Base-by-base conservation (phyloP, 2,329 filamentous ascomycete genomes). In the Cladosporium halotolerans region DNA sequence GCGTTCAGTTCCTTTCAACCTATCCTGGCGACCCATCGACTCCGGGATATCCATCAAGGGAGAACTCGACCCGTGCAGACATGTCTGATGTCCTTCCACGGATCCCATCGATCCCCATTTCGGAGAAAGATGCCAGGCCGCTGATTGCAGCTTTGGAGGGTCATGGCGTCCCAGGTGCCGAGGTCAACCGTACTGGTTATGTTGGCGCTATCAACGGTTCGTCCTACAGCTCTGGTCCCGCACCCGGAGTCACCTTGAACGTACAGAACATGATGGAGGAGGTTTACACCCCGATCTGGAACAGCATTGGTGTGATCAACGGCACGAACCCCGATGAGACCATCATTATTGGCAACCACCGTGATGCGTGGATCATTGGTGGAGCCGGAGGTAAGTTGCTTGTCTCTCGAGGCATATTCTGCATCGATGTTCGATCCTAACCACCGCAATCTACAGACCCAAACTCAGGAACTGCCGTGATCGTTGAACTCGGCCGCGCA, bases 41-140 rank as follows among this genome's bases (percentile, higher is more conserved):
- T 0, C 88, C 87, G 10, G 89, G 91, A 5, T 96, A 95, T 64
- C 85, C 89, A 3, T 95, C 89, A 0, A 90, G 90, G 68, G 86
- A 88, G 11, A 89, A 85, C 28, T 86, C 78, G 14, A 86, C 86
- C 13, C 82, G 90, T 33, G 77, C 81, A 50, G 83, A 88, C 14
- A 82, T 83, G 0, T 75, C 84, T 16, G 70, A 76, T 7, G 77
- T 79, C 3, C 87, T 82, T 19, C 86, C 90, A 0, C 80, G 79
- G 2, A 96, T 96, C 54, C 90, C 91, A 0, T 95, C 90, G 1
- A 73, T 95, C 6, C 90, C 90, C 2, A 87, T 96, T 38, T 95
- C 90, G 0, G 95, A 91, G 67, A 71, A 75, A 3, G 89, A 95
- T 59, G 89, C 86, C 1, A 70, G 95, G 18, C 90, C 90, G 0